Percentiles rank a stretch among this genome's conserved stretches.
Evolutionary conservation across 164 flowering plant species (phyloP).

Genomic region (Annona squamosa): DNA sequence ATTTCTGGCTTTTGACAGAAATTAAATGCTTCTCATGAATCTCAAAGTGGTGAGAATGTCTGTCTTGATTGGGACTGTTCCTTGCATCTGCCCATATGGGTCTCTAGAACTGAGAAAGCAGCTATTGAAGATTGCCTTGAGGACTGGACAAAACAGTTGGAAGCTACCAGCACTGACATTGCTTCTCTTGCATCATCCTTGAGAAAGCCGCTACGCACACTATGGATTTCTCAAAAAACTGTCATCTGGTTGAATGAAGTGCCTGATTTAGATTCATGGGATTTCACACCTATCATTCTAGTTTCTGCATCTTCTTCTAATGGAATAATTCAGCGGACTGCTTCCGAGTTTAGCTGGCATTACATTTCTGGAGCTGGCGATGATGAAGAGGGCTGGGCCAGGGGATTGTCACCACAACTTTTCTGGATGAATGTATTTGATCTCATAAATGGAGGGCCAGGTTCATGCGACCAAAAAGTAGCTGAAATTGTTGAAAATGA

Average conservation of each 20-base stretch:
- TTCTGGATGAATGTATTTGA: slow-evolving; percentile 84
- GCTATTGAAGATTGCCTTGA: slow-evolving; percentile 63
- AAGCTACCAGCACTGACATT: slow-evolving; percentile 82
- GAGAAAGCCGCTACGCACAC: slow-evolving; percentile 79
- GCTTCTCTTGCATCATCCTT: slow-evolving; percentile 48
- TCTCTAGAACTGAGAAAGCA: slow-evolving; percentile 65
- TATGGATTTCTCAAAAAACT: slow-evolving; percentile 88
- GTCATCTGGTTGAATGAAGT: slow-evolving; percentile 95
- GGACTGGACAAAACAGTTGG: slow-evolving; percentile 64
- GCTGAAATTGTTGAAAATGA: slow-evolving; percentile 90
- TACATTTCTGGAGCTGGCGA: slow-evolving; percentile 98
- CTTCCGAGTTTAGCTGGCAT: slow-evolving; percentile 87
- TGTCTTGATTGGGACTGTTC: slow-evolving; percentile 74
- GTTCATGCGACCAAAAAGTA: slow-evolving; percentile 63
- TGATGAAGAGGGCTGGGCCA: slow-evolving; percentile 98
- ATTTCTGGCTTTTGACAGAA: slow-evolving; percentile 18
- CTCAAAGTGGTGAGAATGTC: slow-evolving; percentile 10
- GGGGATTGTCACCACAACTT: slow-evolving; percentile 68
- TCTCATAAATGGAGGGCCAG: slow-evolving; percentile 66
- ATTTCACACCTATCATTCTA: slow-evolving; percentile 86
- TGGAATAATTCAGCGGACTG: slow-evolving; percentile 40
- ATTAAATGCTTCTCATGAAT: slow-evolving; percentile 14
- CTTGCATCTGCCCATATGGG: slow-evolving; percentile 91
- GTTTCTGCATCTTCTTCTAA: slow-evolving; percentile 65
- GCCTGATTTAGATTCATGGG: slow-evolving; percentile 85